Conservation (phyloP, 176 grass and related monocot species). For the Hsuehochloa calcarea region DNA sequence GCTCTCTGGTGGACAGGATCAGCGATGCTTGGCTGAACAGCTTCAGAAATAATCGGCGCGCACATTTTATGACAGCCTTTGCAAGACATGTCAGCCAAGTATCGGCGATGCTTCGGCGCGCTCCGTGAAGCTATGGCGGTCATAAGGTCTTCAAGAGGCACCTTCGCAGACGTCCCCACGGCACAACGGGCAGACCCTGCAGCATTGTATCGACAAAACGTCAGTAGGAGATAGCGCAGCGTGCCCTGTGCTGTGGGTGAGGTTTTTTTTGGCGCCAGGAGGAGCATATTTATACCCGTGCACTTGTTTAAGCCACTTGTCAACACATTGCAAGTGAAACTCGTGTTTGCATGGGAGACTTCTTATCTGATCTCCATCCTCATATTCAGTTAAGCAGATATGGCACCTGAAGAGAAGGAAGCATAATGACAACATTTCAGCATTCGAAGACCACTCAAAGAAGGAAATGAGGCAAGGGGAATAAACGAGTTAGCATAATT, state of each 20-base stretch:
- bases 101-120: too few species aligned
- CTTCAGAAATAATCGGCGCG: too few species aligned
- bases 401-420: conserved; percentile 59
- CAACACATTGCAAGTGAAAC: conserved; percentile 79
- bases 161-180: conserved; percentile 69
- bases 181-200: conserved; percentile 85
- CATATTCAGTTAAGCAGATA: conserved; percentile 92
- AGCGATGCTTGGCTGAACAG: conserved; percentile 11
- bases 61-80: too few species aligned
- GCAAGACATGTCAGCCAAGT: too few species aligned
- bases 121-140: background rate
- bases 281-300: conserved; percentile 48
- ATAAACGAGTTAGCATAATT: background rate
- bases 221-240: background rate
- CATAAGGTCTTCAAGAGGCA: conserved; percentile 19
- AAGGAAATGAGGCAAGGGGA: background rate
- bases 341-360: conserved; percentile 87
- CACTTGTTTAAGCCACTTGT: conserved; percentile 98
- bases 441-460: background rate
- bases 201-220: background rate
- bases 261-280: background rate
- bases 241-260: background rate
- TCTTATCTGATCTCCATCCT: conserved; percentile 87
- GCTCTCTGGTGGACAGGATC: background rate
- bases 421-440: conserved; percentile 4